phyloP scores from a whole-genome alignment of 371 early-diverging fungal genomes.

The Dichotomocladium elegans region DNA sequence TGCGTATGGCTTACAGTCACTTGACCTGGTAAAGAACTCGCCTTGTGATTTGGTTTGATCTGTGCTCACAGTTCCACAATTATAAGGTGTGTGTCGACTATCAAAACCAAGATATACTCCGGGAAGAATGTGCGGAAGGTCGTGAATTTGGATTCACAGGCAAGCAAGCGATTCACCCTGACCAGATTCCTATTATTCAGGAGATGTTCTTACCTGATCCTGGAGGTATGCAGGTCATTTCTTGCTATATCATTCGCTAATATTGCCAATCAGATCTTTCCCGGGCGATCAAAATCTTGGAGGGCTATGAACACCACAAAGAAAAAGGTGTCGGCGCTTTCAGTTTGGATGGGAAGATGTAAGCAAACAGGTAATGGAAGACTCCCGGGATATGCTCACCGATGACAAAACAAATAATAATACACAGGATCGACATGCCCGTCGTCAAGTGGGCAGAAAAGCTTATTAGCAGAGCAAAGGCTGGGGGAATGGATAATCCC shows the following conservation, averaged over 20 bases:
- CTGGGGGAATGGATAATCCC: conserved; percentile 55
- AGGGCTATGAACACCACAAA: conserved; percentile 62
- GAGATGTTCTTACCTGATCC: conserved; percentile 69
- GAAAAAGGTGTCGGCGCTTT: conserved; percentile 85
- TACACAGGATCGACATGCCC: conserved; percentile 62
- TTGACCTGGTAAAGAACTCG: conserved; percentile 68
- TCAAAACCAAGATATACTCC: conserved; percentile 58
- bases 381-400: background rate
- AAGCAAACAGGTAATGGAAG: no score
- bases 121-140: conserved; percentile 83
- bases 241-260: background rate
- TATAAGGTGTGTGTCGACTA: conserved; percentile 81
- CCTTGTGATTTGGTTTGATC: background rate
- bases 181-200: conserved; percentile 83
- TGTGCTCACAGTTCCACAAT: background rate
- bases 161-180: conserved; percentile 93
- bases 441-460: conserved; percentile 72
- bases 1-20: conserved; percentile 84
- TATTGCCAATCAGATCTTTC: conserved; percentile 43
- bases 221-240: conserved; percentile 41
- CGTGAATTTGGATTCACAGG: conserved; percentile 91
- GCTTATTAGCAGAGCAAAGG: conserved; percentile 51
- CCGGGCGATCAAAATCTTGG: conserved; percentile 59
- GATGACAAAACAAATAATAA: background rate
- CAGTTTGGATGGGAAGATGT: conserved; percentile 86